Base-by-base conservation (phyloP, 2,329 filamentous ascomycete species). In the Cladophialophora chaetospira region DNA sequence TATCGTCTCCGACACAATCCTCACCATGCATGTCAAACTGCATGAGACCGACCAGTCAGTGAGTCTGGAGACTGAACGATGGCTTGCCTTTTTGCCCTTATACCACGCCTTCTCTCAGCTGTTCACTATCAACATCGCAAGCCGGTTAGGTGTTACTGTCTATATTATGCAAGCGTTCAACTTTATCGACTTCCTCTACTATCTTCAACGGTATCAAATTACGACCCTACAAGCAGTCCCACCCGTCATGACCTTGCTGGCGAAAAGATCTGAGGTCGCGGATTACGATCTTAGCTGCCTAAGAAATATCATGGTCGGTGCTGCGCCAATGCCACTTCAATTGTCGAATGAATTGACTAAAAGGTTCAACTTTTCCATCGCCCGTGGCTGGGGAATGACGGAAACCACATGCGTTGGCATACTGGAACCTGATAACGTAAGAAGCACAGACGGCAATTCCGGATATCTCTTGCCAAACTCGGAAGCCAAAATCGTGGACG, bases 321-420 rank as follows among this genome's bases (percentile, higher is more conserved):
- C 82, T 0, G 83, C 83, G 2, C 82, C 82, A 0, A 65, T 79
- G 3, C 72, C 72, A 0, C 66, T 69, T 6, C 72, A 77, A 49
- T 63, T 78, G 4, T 73, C 77, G 59, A 72, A 73, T 51, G 76
- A 80, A 49, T 77, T 82, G 19, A 76, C 80, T 59, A 69, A 69
- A 19, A 66, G 71, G 2, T 75, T 77, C 52, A 63, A 68, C 3
- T 60, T 76, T 19, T 69, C 71, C 38, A 71, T 79, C 25, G 71
- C 70, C 67, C 82, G 83, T 63, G 82, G 80, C 1, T 85, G 81
- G 78, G 83, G 83, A 3, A 85, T 86, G 83, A 85, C 83, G 0
- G 83, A 86, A 68, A 71, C 73, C 71, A 59, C 53, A 49, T 73
- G 70, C 5, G 72, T 72, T 0, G 77, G 72, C 0, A 69, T 77